Percentiles rank a stretch among this genome's conserved stretches.
Conservation (phyloP, 1,284 basidiomycete genomes). For the Peniophora sp. region DNA sequence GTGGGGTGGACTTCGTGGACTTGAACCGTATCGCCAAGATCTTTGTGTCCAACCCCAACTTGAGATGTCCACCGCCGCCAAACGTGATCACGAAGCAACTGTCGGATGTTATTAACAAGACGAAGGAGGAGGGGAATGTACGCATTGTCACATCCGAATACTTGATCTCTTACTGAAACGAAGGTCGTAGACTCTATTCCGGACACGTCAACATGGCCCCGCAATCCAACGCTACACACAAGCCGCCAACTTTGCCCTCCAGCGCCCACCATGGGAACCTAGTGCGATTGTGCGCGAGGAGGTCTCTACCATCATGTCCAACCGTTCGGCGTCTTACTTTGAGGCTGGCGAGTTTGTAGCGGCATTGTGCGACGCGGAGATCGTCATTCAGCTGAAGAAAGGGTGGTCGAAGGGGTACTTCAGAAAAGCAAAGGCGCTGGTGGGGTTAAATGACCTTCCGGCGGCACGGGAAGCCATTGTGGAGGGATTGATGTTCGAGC, state of each 20-base stretch:
- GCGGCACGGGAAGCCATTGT: constrained; percentile 82
- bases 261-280: constrained; percentile 87
- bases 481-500: constrained; percentile 86
- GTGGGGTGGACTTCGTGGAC: constrained; percentile 60
- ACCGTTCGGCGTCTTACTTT: constrained; percentile 82
- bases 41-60: constrained; percentile 60
- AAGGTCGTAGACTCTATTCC: constrained; percentile 67
- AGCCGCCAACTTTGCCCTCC: constrained; percentile 75
- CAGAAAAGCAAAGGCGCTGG: constrained; percentile 82
- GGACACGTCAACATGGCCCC: constrained; percentile 59
- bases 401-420: constrained; percentile 97
- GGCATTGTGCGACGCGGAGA: constrained; percentile 87
- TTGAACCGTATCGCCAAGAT: constrained; percentile 71
- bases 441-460: constrained; percentile 61
- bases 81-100: constrained; percentile 72
- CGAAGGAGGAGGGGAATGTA: constrained; percentile 90
- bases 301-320: constrained; percentile 81
- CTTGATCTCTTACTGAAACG: too few species aligned
- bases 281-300: constrained; percentile 83
- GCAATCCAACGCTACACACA: constrained; percentile 83
- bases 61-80: constrained; percentile 77
- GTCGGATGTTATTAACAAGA: constrained; percentile 60
- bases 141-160: constrained; percentile 16
- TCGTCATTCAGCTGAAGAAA: constrained; percentile 77
- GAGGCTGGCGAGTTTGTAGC: constrained; percentile 73